These are phyloP conservation scores for Penicillium sp. DNA, from an alignment of 2,329 filamentous ascomycete genomes.

Conservation along the genomic window DNA sequence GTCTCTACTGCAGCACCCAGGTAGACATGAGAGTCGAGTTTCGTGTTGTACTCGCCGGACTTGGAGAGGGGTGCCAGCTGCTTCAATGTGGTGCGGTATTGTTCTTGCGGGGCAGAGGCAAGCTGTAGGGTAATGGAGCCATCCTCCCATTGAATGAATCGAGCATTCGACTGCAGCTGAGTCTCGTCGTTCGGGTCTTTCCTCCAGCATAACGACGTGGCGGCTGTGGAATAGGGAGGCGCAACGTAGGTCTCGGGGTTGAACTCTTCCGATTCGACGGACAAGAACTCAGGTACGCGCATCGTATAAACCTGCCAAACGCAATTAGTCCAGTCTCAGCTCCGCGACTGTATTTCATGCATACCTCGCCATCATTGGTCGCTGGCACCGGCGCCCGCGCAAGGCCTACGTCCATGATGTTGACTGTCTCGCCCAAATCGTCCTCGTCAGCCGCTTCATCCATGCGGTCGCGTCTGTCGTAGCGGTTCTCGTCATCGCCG, in stretches of 20 bases:
- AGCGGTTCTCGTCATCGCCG: conserved; percentile 59
- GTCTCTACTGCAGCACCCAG: conserved; percentile 59
- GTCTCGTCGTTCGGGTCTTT: conserved; percentile 59
- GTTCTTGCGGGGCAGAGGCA: conserved; percentile 59
- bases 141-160: conserved; percentile 66
- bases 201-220: conserved; percentile 65
- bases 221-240: conserved; percentile 62
- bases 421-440: conserved; percentile 48
- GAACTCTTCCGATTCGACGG: conserved; percentile 61
- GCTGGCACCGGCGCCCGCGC: conserved; percentile 58
- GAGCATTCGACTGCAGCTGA: conserved; percentile 63
- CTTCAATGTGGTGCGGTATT: conserved; percentile 60
- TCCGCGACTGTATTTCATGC: not conserved
- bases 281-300: conserved; percentile 62
- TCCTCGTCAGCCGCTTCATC: conserved; percentile 44
- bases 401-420: conserved; percentile 56
- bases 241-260: conserved; percentile 60
- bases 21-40: conserved; percentile 63
- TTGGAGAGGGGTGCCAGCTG: conserved; percentile 57
- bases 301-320: conserved; percentile 57
- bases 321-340: conserved; percentile 5
- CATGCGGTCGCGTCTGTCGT: conserved; percentile 52
- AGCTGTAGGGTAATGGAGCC: conserved; percentile 65
- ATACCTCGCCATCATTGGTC: conserved; percentile 43
- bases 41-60: conserved; percentile 52